Conservation (phyloP, 2,329 filamentous ascomycete species). For the Calonectria crousiana region DNA sequence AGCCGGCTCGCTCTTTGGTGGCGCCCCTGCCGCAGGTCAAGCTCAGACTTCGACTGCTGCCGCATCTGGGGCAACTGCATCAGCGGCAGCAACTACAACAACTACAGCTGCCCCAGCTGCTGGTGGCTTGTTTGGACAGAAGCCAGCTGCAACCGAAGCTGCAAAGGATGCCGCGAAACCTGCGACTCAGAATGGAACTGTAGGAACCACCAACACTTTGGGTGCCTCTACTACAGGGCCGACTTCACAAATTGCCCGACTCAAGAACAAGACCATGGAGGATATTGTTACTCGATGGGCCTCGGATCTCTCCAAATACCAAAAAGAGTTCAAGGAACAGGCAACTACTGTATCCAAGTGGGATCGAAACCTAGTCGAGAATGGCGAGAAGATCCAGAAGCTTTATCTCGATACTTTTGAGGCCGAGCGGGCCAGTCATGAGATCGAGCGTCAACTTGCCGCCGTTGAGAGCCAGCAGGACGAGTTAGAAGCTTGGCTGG, state of each 20-base stretch:
- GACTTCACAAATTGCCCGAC: slow-evolving; percentile 84
- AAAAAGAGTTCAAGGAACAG: slow-evolving; percentile 95
- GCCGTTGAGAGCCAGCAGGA: slow-evolving; percentile 93
- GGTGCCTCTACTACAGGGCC: slow-evolving; percentile 85
- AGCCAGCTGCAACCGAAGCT: slow-evolving; percentile 45
- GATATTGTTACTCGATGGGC: slow-evolving; percentile 99
- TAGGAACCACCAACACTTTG: slow-evolving; percentile 57
- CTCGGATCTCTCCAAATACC: slow-evolving; percentile 93
- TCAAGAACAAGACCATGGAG: slow-evolving; percentile 99
- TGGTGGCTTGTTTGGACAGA: slow-evolving; percentile 49
- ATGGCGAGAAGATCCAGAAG: slow-evolving; percentile 94
- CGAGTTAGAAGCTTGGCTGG: slow-evolving; percentile 88
- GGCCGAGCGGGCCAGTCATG: slow-evolving; percentile 90
- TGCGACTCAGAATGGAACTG: slow-evolving; percentile 44
- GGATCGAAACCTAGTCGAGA: slow-evolving; percentile 93
- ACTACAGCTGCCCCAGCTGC: slow-evolving; percentile 49
- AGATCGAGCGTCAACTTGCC: slow-evolving; percentile 92
- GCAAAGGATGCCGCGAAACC: slow-evolving; percentile 47
- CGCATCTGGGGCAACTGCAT: slow-evolving; percentile 33
- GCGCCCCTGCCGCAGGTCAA: slow-evolving; percentile 35
- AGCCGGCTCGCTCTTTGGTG: slow-evolving; percentile 41
- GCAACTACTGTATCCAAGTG: slow-evolving; percentile 88
- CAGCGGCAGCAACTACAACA: slow-evolving; percentile 44
- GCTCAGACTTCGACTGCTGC: slow-evolving; percentile 34
- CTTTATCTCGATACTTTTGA: slow-evolving; percentile 93